phyloP scores from a whole-genome alignment of 768 basidiomycete species.

The Tylopilus sp. region DNA sequence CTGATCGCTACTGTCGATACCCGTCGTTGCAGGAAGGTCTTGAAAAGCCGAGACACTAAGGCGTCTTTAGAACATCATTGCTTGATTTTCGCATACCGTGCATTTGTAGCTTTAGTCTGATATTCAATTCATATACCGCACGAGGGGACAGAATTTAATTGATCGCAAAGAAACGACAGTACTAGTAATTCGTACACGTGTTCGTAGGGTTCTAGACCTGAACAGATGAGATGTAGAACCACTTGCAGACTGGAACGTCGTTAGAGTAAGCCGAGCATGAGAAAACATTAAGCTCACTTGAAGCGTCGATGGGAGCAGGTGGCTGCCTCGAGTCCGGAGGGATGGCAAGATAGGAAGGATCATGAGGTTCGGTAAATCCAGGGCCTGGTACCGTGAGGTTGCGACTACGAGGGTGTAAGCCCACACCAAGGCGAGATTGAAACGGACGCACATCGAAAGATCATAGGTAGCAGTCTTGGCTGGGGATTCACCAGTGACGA shows the following conservation, averaged over 20 bases:
- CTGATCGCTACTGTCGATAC: conserved; percentile 88
- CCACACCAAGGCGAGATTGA: background rate
- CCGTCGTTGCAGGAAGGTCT: conserved; percentile 60
- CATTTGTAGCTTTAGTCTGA: conserved; percentile 26
- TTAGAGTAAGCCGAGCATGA: conserved; percentile 4
- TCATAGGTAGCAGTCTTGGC: conserved; percentile 72
- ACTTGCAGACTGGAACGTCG: conserved; percentile 65
- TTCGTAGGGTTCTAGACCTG: conserved; percentile 49
- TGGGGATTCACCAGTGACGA: conserved; percentile 66
- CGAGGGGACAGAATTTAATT: background rate
- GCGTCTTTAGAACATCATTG: conserved; percentile 5
- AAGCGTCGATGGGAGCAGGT: conserved; percentile 86
- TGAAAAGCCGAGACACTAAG: conserved; percentile 34
- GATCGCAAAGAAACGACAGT: conserved; percentile 2
- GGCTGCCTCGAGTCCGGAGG: conserved; percentile 80
- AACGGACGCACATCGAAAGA: conserved; percentile 71
- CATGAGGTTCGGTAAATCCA: conserved; percentile 59
- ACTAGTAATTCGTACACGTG: background rate
- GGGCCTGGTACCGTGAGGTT: conserved; percentile 76
- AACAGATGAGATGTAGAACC: conserved; percentile 93
- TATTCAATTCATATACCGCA: conserved; percentile 3
- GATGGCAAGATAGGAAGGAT: conserved; percentile 59
- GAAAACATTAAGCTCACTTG: conserved; percentile 52
- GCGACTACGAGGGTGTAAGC: conserved; percentile 53
- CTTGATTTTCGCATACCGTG: conserved; percentile 17